Evolutionary conservation across 2,329 filamentous ascomycete species (phyloP).

Genomic region (Ambrosiella xylebori): DNA sequence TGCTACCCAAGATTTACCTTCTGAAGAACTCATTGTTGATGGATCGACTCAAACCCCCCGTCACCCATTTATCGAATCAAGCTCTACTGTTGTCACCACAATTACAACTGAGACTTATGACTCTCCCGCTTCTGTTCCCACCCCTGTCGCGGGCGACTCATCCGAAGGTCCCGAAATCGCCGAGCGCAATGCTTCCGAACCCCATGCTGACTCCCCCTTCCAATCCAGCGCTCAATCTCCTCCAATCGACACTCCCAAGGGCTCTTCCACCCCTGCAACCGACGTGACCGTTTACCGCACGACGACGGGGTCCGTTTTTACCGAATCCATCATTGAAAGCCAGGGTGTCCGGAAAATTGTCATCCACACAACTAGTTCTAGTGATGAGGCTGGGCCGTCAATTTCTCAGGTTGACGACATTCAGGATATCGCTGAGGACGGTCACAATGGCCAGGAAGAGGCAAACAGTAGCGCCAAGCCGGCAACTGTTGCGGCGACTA

Average conservation of each 20-base stretch:
- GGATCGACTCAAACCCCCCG: not conserved
- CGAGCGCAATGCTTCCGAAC: not conserved
- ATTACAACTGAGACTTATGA: not conserved
- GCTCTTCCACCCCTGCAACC: not conserved
- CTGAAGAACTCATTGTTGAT: not conserved
- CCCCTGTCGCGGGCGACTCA: not conserved
- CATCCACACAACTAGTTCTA: constrained; percentile 27
- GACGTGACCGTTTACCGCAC: constrained; percentile 20
- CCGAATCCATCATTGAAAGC: constrained; percentile 58
- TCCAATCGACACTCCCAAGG: not conserved
- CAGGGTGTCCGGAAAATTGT: constrained; percentile 62
- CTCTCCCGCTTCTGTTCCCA: not conserved
- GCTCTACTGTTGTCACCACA: not conserved
- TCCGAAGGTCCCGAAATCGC: too few relatives aligned
- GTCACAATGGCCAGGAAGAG: not conserved
- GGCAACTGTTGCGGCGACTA: not conserved
- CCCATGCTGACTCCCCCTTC: not conserved
- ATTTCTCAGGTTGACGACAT: not conserved
- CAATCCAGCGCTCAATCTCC: not conserved
- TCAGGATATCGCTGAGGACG: not conserved
- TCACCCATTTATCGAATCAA: not conserved
- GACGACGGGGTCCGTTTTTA: constrained; percentile 59
- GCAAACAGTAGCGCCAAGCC: not conserved
- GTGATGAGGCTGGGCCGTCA: constrained; percentile 17
- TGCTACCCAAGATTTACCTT: not conserved